Base-by-base conservation (phyloP, 1,139 yeast species). In the Sugiyamaella japonica region DNA sequence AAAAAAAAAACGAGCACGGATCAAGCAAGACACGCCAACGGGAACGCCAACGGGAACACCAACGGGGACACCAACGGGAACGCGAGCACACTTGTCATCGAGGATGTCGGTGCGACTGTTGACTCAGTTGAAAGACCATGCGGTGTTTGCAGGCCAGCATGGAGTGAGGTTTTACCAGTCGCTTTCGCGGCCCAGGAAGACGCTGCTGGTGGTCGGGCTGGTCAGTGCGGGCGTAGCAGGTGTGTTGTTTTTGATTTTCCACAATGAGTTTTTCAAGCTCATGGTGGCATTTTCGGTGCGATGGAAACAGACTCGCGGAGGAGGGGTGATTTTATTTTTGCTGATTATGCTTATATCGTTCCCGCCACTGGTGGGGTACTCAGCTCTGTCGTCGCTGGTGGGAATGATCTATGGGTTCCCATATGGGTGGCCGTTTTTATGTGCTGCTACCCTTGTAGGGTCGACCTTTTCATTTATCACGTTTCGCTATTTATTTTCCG, bases 361-460 rank as follows among this genome's bases (percentile, higher is more conserved):
- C 75, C 99, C 99, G 2, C 99, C 98, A 1, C 62, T 91, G 61
- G 71, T 90, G 48, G 99, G 99, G 1, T 91, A 85, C 70, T 79
- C 93, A 2, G 78, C 86, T 10, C 72, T 88, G 38, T 79, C 86
- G 16, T 77, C 88, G 56, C 70, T 88, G 12, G 76, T 84, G 8
- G 99, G 98, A 1, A 84, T 89, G 82, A 80, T 86, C 28, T 93
- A 86, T 68, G 98, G 98, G 1, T 79, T 88, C 60, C 81, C 85
- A 1, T 65, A 73, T 50, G 98, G 97, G 0, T 91, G 96, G 95
- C 76, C 86, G 3, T 69, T 89, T 13, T 71, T 91, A 53, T 85
- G 95, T 0, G 42, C 77, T 2, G 89, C 90, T 0, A 82, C 96
- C 0, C 74, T 88, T 1, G 46, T 77, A 2, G 98, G 98, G 0